phyloP scores from a whole-genome alignment of 2,329 filamentous ascomycete genomes.

The Fusarium sp. region DNA sequence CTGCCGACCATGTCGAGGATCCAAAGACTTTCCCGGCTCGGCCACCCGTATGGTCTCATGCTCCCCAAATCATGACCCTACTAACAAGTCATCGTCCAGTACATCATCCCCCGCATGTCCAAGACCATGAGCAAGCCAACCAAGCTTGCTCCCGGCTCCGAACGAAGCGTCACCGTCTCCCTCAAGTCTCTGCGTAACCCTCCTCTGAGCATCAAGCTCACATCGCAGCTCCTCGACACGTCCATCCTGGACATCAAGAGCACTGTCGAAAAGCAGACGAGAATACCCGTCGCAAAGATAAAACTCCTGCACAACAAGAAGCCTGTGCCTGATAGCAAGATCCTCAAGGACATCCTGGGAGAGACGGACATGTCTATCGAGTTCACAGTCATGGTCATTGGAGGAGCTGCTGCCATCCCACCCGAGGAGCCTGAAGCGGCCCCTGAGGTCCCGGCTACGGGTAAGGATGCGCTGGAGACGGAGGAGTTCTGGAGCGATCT shows the following conservation, averaged over 20 bases:
- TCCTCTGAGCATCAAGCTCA: constrained; percentile 77
- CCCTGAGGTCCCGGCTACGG: constrained; percentile 53
- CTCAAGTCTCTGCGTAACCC: constrained; percentile 86
- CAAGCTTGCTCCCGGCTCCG: constrained; percentile 66
- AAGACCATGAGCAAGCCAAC: constrained; percentile 67
- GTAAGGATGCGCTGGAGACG: constrained; percentile 75
- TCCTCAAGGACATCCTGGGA: constrained; percentile 79
- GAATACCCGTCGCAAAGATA: constrained; percentile 82
- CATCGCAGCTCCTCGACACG: constrained; percentile 75
- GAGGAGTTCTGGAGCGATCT: constrained; percentile 91
- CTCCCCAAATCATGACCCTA: neutral
- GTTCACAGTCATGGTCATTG: constrained; percentile 90
- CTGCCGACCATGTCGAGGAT: constrained; percentile 92
- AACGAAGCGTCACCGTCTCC: constrained; percentile 70
- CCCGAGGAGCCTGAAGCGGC: constrained; percentile 58
- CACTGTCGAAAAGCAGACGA: constrained; percentile 74
- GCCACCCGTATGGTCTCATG: constrained; percentile 73
- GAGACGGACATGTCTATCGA: constrained; percentile 72
- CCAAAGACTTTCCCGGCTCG: constrained; percentile 83
- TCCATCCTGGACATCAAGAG: constrained; percentile 86
- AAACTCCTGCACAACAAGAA: constrained; percentile 91
- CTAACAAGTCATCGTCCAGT: constrained; percentile 62
- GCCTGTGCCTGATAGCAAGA: constrained; percentile 83
- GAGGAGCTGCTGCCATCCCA: constrained; percentile 70
- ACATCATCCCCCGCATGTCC: constrained; percentile 79